Base-by-base conservation (phyloP, 257 asterid species). In the Paraleonurus japonicus region DNA sequence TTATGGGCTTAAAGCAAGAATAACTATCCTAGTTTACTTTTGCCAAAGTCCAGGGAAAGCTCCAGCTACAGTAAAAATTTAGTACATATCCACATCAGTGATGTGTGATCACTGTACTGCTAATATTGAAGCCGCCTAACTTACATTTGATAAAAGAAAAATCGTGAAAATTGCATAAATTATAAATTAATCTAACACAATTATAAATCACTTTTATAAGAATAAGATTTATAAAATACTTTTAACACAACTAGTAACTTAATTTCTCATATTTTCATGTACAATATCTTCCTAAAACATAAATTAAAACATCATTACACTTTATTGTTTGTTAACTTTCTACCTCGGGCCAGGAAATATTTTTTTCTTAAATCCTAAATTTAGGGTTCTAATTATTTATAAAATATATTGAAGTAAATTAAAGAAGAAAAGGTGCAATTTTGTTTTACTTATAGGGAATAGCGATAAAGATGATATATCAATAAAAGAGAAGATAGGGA, bases 401-500 rank as follows among this genome's bases (percentile, higher is more conserved):
- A 24, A 24, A 6, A 0, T 32, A 32, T 27, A 22, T 13, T 15
- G 4, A 3, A 13, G 7, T 2, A 22, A 23, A 20, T 54, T 17
- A 16, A 33, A n/a, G n/a, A 32, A 61, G 50, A 61, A 61, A 17
- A 6, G 7, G 47, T 17, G 3, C n/a, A 43, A 22, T 74, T 39
- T 24, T n/a, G n/a, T 59, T 16, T 22, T 47, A 32, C 37, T 6
- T 32, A 9, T 28, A 28, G 5, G 5, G 33, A 28, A 28, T 28
- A 5, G 50, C 20, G 74, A 81, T 78, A 61, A 62, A 32, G 73
- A 72, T 75, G 76, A 68, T 43, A 68, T 43, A 13, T 41, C 50
- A 2, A 41, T 6, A 43, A 13, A 43, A 43, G 73, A 61, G 35
- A 54, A 24, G 60, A 60, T 12, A 51, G 5, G 8, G 2, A 35